A percentile compares a stretch with the other conserved stretches of the same genome.
Conservation (phyloP, 129 eudicot species). For the Kitagawia praeruptora region DNA sequence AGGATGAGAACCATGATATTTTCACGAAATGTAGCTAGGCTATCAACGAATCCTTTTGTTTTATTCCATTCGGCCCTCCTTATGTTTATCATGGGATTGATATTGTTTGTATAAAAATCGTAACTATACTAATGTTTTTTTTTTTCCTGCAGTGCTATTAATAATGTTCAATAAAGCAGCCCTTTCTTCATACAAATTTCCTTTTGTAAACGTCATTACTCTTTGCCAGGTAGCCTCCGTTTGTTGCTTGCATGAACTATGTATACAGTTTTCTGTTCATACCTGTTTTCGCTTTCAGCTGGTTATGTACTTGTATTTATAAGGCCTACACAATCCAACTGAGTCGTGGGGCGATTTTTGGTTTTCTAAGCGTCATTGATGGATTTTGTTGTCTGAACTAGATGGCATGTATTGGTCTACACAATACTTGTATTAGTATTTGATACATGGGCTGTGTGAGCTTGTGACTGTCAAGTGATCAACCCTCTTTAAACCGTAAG, state of each 20-base stretch:
- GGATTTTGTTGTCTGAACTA: not conserved
- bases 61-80: too few species aligned
- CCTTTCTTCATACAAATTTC: not conserved
- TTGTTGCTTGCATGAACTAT: not conserved
- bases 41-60: not conserved
- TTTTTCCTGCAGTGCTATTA: not conserved
- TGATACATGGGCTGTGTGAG: too few species aligned
- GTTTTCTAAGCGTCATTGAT: not conserved
- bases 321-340: not conserved
- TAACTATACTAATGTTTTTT: not conserved
- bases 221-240: not conserved
- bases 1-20: too few species aligned
- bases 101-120: not conserved
- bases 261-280: not conserved
- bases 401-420: not conserved
- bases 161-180: slow-evolving; percentile 2
- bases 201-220: not conserved
- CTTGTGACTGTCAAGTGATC: too few species aligned
- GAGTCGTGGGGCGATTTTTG: not conserved
- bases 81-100: not conserved
- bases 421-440: too few species aligned
- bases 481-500: too few species aligned
- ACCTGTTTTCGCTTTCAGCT: not conserved
- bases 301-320: not conserved
- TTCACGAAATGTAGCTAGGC: not conserved